A percentile compares a stretch with the other conserved stretches of the same genome.
These are phyloP conservation scores for Suillus hirtellus DNA, from an alignment of 768 basidiomycete species.

Conservation along the genomic window DNA sequence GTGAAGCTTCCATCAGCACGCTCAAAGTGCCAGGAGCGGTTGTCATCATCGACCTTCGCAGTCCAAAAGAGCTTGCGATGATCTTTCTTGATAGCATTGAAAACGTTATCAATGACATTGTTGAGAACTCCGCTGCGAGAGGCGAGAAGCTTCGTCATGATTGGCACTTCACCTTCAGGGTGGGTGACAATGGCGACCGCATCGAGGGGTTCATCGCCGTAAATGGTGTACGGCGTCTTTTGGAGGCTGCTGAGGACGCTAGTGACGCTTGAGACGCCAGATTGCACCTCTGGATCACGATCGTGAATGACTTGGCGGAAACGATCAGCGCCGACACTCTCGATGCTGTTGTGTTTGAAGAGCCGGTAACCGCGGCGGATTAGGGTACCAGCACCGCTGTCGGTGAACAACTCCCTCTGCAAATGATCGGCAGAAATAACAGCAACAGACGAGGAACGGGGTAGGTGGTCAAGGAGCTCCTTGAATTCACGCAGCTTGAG, in stretches of 20 bases:
- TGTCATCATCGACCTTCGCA: slow-evolving; percentile 94
- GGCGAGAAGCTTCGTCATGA: slow-evolving; percentile 90
- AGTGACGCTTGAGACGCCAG: slow-evolving; percentile 82
- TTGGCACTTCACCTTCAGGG: slow-evolving; percentile 83
- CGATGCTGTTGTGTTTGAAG: slow-evolving; percentile 82
- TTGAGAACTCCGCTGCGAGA: slow-evolving; percentile 90
- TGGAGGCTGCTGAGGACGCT: slow-evolving; percentile 76
- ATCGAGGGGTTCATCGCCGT: slow-evolving; percentile 98
- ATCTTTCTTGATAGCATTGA: slow-evolving; percentile 94
- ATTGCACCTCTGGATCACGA: slow-evolving; percentile 88
- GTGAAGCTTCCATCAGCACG: slow-evolving; percentile 98
- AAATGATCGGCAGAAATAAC: slow-evolving; percentile 92
- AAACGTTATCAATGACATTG: slow-evolving; percentile 96
- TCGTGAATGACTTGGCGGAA: slow-evolving; percentile 95
- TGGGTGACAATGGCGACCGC: slow-evolving; percentile 93
- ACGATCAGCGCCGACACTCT: slow-evolving; percentile 87
- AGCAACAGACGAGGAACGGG: slow-evolving; percentile 96
- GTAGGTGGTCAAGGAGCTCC: slow-evolving; percentile 96
- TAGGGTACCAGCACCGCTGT: slow-evolving; percentile 95
- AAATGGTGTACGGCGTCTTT: slow-evolving; percentile 85
- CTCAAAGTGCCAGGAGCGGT: slow-evolving; percentile 98
- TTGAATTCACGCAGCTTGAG: slow-evolving; percentile 99
- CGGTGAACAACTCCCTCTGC: slow-evolving; percentile 98
- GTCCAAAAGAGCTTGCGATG: slow-evolving; percentile 97
- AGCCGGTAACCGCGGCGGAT: slow-evolving; percentile 98